These are phyloP conservation scores for Acer negundo DNA, from an alignment of 345 rosid species.

Conservation along the genomic window DNA sequence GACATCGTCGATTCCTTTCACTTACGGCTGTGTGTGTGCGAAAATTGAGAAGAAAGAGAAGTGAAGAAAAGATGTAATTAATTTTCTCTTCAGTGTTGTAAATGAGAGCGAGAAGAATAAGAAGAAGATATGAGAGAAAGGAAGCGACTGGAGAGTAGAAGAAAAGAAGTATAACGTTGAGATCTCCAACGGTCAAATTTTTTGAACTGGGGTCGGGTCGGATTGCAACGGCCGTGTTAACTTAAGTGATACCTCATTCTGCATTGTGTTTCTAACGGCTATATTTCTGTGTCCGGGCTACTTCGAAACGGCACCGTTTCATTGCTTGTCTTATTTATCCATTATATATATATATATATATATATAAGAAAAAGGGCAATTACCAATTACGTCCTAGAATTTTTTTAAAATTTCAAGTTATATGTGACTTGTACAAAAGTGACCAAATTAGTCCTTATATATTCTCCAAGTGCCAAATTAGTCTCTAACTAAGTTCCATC, in stretches of 20 bases:
- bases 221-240: conserved; percentile 36
- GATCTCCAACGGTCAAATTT: conserved; percentile 62
- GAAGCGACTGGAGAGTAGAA: conserved; percentile 6
- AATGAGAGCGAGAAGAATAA: conserved; percentile 1
- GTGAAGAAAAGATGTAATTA: neutral
- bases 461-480: too few relatives aligned
- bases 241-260: neutral
- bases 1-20: conserved; percentile 20
- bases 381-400: too few relatives aligned
- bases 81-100: neutral
- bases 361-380: neutral
- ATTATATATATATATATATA: neutral
- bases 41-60: conserved; percentile 1
- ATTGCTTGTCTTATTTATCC: neutral
- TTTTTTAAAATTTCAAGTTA: too few relatives aligned
- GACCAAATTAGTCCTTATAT: too few relatives aligned
- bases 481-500: too few relatives aligned
- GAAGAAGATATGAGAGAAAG: neutral
- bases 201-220: conserved; percentile 38
- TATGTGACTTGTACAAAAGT: too few relatives aligned
- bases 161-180: conserved; percentile 31
- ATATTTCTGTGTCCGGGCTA: conserved; percentile 20
- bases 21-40: neutral
- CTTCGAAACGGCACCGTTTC: conserved; percentile 31
- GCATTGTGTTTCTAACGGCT: conserved; percentile 50